Base-by-base conservation (phyloP, 1,284 basidiomycete genomes). In the Marasmius tenuissimus region DNA sequence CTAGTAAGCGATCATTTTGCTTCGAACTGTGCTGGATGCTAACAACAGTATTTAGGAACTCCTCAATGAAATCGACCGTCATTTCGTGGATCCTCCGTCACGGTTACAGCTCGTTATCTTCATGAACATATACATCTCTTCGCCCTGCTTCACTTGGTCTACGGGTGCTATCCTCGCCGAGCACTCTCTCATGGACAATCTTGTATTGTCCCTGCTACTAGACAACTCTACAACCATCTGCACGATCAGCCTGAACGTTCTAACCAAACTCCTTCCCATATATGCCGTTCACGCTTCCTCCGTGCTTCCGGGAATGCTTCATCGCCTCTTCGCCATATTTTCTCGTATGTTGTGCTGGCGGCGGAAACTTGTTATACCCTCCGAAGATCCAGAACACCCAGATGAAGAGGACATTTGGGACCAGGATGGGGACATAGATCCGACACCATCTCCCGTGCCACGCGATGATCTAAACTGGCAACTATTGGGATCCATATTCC, bases 331-430 rank as follows among this genome's bases (percentile, higher is more conserved):
- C 50, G 83, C 81, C 12, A 82, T 92, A 54, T 78, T 92, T 11
- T 87, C 88, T 0, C 80, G 88, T 53, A 78, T 87, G 16, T 75
- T 92, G 60, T 90, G 87, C 69, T 93, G 91, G 90, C 85, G 85
- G 66, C 82, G 84, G 60, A 74, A 80, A 42, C 72, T 75, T 71
- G 75, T 12, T 34, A 38, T 16, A 18, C 52, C 20, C 52, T 40
- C 68, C 79, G 54, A 52, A 67, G 57, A 65, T 14, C 63, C 65
- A 55, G 67, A 72, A 47, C 69, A 70, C 53, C 65, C 64, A 20
- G 67, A 69, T 9, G 75, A 75, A 45, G 73, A 68, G 35, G 78
- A 78, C 76, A 80, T 54, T 68, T 63, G 61, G 20, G 65, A 57
- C n/a, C 75, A 80, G 61, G 67, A 78, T 35, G 34, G 20, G 20